Evolutionary conservation across 2,329 filamentous ascomycete genomes (phyloP), one percentile per base, ranked within the genome.

Genomic region (Talaromyces pinophilus): DNA sequence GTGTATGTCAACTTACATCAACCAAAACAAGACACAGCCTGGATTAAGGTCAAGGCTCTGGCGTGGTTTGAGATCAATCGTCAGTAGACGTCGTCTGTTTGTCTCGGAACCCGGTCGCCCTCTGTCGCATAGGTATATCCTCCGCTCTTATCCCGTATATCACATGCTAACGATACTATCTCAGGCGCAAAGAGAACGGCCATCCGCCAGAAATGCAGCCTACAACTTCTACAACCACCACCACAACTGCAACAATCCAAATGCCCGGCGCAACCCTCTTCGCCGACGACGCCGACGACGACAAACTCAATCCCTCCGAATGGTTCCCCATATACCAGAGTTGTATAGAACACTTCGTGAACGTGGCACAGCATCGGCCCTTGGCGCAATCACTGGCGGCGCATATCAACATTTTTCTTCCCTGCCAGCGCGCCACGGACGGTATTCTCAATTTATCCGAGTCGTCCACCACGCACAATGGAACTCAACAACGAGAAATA

Each of bases 311-410:
- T 77, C 90, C 97, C 66, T 88, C 96, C 73, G 91, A 93, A 67
- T 98, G 95, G 95, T 90, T 96, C 76, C 90, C 92, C 15, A 89
- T 91, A 66, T 96, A 96, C 76, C 89, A 92, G 78, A 91, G 88
- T 67, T 98, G 94, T 79, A 86, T 93, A 71, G 87, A 87, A 67
- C 95, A 93, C 81, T 99, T 98, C 74, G 82, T 98, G 74, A 91
- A 97, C 72, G 87, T 92, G 71, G 92, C 92, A 15, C 94, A 99
- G 78, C 88, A 96, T 76, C 89, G 87, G 64, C 84, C 84, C 13
- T 85, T 88, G 3, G 92, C 96, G 8, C 93, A 97, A 79, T 91
- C 93, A 5, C 85, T 97, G 52, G 92, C 93, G 15, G 91, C 93
- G 3, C 92, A 95, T 77, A 83, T 97, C 81, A 98, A 98, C 78